Percentiles rank a stretch among this genome's conserved stretches.
Evolutionary conservation across 257 asterid species (phyloP).

Genomic region (Solanum chmielewskii): DNA sequence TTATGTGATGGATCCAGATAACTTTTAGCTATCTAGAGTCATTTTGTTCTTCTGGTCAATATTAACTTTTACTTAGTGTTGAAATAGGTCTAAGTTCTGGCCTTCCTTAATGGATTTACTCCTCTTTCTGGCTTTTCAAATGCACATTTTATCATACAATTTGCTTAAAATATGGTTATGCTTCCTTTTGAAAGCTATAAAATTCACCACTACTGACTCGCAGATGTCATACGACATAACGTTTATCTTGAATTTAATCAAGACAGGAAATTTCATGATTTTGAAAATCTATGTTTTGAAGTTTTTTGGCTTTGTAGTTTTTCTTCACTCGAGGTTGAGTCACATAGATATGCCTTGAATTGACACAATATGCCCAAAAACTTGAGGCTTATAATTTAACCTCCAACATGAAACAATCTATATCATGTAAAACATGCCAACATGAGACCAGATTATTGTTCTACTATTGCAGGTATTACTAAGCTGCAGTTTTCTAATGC

Average conservation of each 20-base stretch:
- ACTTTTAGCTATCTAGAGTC: not conserved
- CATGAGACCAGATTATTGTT: not conserved
- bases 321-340: not conserved
- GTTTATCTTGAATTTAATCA: not conserved
- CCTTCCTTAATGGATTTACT: not conserved
- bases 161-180: not conserved
- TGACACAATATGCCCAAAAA: not conserved
- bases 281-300: not conserved
- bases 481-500: not conserved
- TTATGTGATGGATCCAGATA: not conserved
- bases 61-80: not conserved
- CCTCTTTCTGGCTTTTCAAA: not conserved
- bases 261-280: not conserved
- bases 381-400: not conserved
- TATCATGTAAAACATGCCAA: not conserved
- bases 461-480: not conserved
- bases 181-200: not conserved
- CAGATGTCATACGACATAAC: not conserved
- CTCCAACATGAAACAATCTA: not conserved
- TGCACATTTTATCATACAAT: not conserved
- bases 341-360: not conserved
- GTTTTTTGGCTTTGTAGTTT: not conserved
- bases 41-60: not conserved
- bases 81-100: not conserved
- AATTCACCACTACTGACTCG: not conserved